Evolutionary conservation across 768 basidiomycete species (phyloP), one percentile per base, ranked within the genome.

Genomic region (Mycena epipterygia): DNA sequence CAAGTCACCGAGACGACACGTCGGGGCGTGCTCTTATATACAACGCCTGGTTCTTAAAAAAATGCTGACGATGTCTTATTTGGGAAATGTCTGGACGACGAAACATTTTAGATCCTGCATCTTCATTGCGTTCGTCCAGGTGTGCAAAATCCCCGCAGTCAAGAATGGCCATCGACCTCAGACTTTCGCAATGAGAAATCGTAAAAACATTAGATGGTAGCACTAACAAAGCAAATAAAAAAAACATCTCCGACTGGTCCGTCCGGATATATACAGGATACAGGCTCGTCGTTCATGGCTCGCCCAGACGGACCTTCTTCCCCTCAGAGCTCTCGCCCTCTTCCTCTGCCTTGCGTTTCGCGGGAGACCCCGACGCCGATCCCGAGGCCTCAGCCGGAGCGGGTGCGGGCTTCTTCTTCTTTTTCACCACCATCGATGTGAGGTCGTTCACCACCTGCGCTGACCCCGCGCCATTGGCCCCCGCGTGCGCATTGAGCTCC

Each of bases 361-460:
- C 75, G 33, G 75, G 72, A 14, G 65, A 30, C 19, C 39, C 60
- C 30, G 49, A 25, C 33, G 41, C 39, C 30, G 57, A 30, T 5
- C n/a, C 48, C 12, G 56, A 25, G 32, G 42, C 39, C 48, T 29
- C 77, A 16, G 76, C 79, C 25, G 83, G 77, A 12, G 80, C 81
- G n/a, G 82, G 81, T 5, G 78, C 67, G 1, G 81, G 75, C 74
- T 87, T 87, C 78, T 91, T 93, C 80, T 95, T 95, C 86, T 96
- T 98, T 84, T 95, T 96, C 79, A 90, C 91, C 55, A 97, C 94
- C 76, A 94, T 91, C 8, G 88, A 88, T 1, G 94, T 96, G 49
- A 97, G 82, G 75, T 97, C 95, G 74, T 95, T 94, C 48, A 97
- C 91, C 19, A 84, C 81, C 81, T 41, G 81, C 75, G 41, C 46